Base-by-base conservation (phyloP, 768 basidiomycete species). In the Phlegmacium glaucopus region DNA sequence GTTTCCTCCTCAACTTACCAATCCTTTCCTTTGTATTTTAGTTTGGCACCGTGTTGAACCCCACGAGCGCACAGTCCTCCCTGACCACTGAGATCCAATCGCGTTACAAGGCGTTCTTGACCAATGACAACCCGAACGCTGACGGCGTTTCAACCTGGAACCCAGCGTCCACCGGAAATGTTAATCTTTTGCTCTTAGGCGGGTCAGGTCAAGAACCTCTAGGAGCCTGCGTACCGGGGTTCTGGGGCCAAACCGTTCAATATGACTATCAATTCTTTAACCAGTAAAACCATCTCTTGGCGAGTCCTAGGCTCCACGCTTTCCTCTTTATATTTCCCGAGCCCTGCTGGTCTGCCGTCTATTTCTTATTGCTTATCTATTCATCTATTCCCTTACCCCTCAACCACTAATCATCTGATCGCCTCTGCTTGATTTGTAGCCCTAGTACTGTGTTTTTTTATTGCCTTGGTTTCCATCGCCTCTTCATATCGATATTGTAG, bases 201-300 rank as follows among this genome's bases (percentile, higher is more conserved):
- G 80, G 80, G 16, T 59, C 73, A 6, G 82, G 77, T 42, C 59
- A 72, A 49, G 74, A 72, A 3, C 53, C 75, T 30, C 64, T 75
- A 26, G 83, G 80, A 44, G 81, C 82, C 11, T 90, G 87, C 58
- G 71, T 69, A 47, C 76, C 81, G 18, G 69, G 61, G 42, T 87
- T 87, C 67, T 90, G 87, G 86, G 88, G 88, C 16, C 54, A 65
- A 9, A 64, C 56, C 13, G 79, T 84, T 22, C 68, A 68, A 29
- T 91, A 82, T 58, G 88, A 90, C 67, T 90, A 89, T 64, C 87
- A 90, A 62, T 66, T 80, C 42, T 87, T 67, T 52, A 57, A 64
- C 54, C 66, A 75, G 52, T 76, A 68, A 63, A 54, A 38, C 35
- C 39, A 37, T 22, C 22, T 22, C 22, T 22, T 22, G 22, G 22